Evolutionary conservation across 1,284 basidiomycete genomes (phyloP), one percentile per base, ranked within the genome.

Genomic region (Ganoderma multipileum): DNA sequence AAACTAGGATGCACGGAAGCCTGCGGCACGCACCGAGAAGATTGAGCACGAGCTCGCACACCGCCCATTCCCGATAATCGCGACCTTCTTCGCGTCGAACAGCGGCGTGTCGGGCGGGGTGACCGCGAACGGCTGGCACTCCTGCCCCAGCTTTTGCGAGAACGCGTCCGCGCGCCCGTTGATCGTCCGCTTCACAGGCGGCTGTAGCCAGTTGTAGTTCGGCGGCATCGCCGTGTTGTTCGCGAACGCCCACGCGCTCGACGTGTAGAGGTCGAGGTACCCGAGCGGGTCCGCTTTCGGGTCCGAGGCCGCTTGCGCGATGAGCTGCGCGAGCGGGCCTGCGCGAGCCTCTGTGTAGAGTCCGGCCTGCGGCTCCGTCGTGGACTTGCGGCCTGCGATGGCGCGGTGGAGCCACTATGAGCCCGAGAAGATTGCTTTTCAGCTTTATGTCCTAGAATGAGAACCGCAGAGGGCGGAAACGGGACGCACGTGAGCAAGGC

Each of bases 351-450:
- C 82, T 23, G 87, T 87, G 75, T 88, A 84, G 20, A 89, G 79
- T 2, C 87, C 88, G n/a, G 87, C 86, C 76, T 89, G 86, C 3
- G 88, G 88, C 57, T 83, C 83, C 0, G 87, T 87, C 3, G 83
- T 85, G 20, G 74, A 62, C 72, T 83, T 87, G 4, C 86, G 85
- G 9, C 87, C 88, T n/a, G 85, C 83, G 67, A 89, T 85, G 68
- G 89, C 87, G 58, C 88, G 86, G 75, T 89, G 87, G 5, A 90
- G 81, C 86, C 86, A 90, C 87, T 90, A 66, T 8, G 42, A n/a
- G n/a, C 11, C 20, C n/a, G 18, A 36, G n/a, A n/a, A n/a, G n/a
- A n/a, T n/a, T n/a, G n/a, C n/a, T n/a, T n/a, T n/a, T 64, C 44
- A 61, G 64, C 4, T 38, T 33, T 0, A 23, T 8, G 9, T 38